Percentiles rank a stretch among this genome's conserved stretches.
Evolutionary conservation across 495 filamentous ascomycete species (phyloP).

Genomic region (Immersiella caudata): DNA sequence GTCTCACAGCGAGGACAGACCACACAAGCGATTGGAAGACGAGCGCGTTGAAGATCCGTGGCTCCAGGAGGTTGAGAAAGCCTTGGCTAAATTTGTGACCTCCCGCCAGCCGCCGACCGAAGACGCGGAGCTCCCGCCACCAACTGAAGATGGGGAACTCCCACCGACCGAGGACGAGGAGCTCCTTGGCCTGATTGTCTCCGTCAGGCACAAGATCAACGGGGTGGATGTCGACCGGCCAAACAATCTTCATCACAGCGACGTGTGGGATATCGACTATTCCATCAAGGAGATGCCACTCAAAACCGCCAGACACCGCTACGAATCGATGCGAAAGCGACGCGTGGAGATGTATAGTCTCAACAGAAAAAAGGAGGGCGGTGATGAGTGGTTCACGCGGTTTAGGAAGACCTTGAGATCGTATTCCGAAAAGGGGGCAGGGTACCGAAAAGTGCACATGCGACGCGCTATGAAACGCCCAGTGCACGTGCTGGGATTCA

Average conservation of each 20-base stretch:
- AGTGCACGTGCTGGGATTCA: conserved; percentile 37
- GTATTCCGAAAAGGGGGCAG: conserved; percentile 30
- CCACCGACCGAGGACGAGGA: conserved; percentile 18
- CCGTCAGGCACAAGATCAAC: conserved; percentile 74
- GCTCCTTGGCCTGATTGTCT: conserved; percentile 62
- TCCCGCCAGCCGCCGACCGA: conserved; percentile 11
- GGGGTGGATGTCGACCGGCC: conserved; percentile 64
- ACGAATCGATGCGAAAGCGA: conserved; percentile 52
- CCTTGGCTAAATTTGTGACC: conserved; percentile 16
- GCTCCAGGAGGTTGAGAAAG: conserved; percentile 23
- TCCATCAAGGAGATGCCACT: conserved; percentile 59
- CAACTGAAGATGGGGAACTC: conserved; percentile 3
- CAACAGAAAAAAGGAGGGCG: conserved; percentile 36
- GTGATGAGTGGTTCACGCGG: conserved; percentile 44
- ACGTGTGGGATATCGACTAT: conserved; percentile 80
- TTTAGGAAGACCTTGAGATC: conserved; percentile 38
- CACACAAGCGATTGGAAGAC: conserved; percentile 6
- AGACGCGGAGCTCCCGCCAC: too few relatives aligned
- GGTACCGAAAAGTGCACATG: background rate
- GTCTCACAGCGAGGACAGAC: too few relatives aligned
- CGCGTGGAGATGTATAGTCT: conserved; percentile 41
- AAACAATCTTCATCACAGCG: conserved; percentile 43
- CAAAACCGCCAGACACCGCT: conserved; percentile 49
- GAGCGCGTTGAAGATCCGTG: conserved; percentile 27
- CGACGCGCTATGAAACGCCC: conserved; percentile 25